Percentiles rank a stretch among this genome's conserved stretches.
Evolutionary conservation across 2,329 filamentous ascomycete species (phyloP).

Genomic region (Calonectria hawksworthii): DNA sequence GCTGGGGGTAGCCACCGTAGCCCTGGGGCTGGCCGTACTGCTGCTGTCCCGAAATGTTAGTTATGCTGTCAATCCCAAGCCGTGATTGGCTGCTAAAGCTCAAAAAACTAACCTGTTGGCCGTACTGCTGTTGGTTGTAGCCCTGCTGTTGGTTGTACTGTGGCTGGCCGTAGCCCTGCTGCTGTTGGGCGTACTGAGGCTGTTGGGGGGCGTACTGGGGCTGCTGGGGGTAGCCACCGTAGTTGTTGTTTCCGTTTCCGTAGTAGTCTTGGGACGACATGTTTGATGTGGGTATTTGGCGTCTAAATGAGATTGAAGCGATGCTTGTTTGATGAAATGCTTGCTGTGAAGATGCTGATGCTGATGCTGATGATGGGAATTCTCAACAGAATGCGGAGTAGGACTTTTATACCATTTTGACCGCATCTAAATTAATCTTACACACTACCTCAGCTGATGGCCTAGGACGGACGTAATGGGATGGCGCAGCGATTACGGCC

Average conservation of each 20-base stretch:
- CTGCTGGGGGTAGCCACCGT: constrained; percentile 38
- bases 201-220: constrained; percentile 35
- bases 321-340: neutral
- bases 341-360: neutral
- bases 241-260: constrained; percentile 48
- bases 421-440: constrained; percentile 6
- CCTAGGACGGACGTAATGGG: neutral
- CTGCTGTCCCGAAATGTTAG: constrained; percentile 28
- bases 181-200: constrained; percentile 30
- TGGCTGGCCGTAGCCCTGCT: constrained; percentile 37
- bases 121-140: constrained; percentile 42
- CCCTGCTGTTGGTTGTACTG: constrained; percentile 40
- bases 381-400: neutral
- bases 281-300: neutral
- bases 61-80: neutral
- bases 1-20: constrained; percentile 39
- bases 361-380: neutral
- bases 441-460: neutral
- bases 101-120: constrained; percentile 31
- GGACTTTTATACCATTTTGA: neutral
- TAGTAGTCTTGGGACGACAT: constrained; percentile 59
- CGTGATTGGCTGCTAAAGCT: neutral
- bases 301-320: neutral
- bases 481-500: constrained; percentile 8
- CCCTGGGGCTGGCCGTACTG: constrained; percentile 33